Evolutionary conservation across 352 stramenopile genomes (phyloP), one percentile per base, ranked within the genome.

Genomic region (Globisporangium cylindrosporum): DNA sequence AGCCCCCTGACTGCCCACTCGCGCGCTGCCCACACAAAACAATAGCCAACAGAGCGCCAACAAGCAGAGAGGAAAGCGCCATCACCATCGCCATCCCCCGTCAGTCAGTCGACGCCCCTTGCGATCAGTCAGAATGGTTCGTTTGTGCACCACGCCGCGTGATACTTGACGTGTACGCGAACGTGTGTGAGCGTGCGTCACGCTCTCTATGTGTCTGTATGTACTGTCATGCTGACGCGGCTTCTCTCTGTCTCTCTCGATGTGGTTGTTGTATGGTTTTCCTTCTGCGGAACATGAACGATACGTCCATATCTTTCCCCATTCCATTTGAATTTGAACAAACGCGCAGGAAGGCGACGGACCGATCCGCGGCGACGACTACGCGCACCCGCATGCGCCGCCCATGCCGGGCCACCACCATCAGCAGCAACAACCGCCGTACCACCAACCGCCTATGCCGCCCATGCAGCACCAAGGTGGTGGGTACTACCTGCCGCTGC

Each of bases 401-500:
- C 72, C 74, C 24, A 72, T 79, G 61, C 72, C 81, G 64, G 74
- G 76, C 43, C 43, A 51, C 4, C 15, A 49, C 18, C 43, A 51
- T n/a, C 43, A 51, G 18, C 43, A 51, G 6, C 43, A 51, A 6
- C 43, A n/a, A 8, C 43, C 15, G 43, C 43, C 43, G 43, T 64
- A 68, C 56, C 76, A 75, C 55, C 72, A 68, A 18, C 64, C 74
- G 38, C 73, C 74, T 1, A 67, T 67, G 49, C 27, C 49, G 49
- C 60, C 29, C 60, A 59, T 36, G 32, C 34, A 24, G 36, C 62
- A 51, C 5, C 62, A 71, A 20, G 24, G 49, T 22, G 49, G 56
- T 24, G 49, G 53, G 67, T 63, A 69, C 55, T 81, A 79, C 56
- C 64, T 66, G 15, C 71, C 63, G 9, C 75, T 78, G 34, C 71